A percentile compares a stretch with the other conserved stretches of the same genome.
Conservation (phyloP, 345 rosid genomes). For the Noccaea caerulescens region DNA sequence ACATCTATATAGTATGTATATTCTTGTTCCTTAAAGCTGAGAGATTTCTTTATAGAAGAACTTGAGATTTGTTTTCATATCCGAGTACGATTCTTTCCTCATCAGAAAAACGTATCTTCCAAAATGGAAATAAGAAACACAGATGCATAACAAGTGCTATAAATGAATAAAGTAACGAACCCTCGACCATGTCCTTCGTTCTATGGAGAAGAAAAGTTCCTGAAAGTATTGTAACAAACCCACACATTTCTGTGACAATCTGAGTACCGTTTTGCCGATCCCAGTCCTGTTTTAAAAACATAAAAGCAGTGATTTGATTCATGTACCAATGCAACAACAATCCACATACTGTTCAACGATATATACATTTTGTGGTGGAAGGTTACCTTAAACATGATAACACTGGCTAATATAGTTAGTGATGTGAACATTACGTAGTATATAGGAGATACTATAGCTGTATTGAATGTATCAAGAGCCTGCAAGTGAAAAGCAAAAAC, state of each 20-base stretch:
- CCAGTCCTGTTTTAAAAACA: constrained; percentile 63
- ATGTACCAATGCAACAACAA: constrained; percentile 14
- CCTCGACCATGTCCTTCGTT: constrained; percentile 80
- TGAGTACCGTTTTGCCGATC: constrained; percentile 83
- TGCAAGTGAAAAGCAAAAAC: constrained; percentile 44
- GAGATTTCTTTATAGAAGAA: not conserved
- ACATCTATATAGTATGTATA: not conserved
- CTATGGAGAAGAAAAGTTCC: constrained; percentile 89
- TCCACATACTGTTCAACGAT: not conserved
- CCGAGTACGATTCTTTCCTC: not conserved
- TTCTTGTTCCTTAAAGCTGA: not conserved
- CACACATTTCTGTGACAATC: constrained; percentile 79
- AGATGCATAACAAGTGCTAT: constrained; percentile 13
- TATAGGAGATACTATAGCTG: constrained; percentile 91
- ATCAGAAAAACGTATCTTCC: not conserved
- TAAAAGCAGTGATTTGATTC: constrained; percentile 11
- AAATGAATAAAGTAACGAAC: constrained; percentile 44
- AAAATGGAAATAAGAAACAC: not conserved
- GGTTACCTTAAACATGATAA: constrained; percentile 90
- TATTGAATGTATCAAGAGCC: constrained; percentile 95
- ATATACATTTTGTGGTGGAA: constrained; percentile 7
- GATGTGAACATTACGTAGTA: constrained; percentile 92
- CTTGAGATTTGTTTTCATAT: constrained; percentile 15
- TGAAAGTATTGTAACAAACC: constrained; percentile 79
- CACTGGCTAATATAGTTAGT: constrained; percentile 82